Conservation (phyloP, 441 rosid genomes). For the Erysimum cheiri region DNA sequence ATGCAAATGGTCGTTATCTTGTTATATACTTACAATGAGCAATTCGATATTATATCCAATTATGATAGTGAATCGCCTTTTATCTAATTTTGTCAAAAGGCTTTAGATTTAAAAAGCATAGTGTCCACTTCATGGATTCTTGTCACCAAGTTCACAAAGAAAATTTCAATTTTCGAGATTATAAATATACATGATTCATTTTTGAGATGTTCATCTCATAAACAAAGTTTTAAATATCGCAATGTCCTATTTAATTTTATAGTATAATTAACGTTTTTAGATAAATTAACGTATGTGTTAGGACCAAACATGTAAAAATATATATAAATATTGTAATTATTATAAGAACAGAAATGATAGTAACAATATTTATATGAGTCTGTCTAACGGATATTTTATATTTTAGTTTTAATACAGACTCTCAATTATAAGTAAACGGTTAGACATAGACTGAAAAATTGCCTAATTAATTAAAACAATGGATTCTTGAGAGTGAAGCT, state of each 20-base stretch:
- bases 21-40: neutral
- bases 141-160: constrained; percentile 1
- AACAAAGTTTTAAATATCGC: neutral
- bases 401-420: neutral
- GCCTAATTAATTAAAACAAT: neutral
- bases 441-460: neutral
- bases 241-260: neutral
- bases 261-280: neutral
- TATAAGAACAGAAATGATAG: neutral
- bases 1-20: neutral
- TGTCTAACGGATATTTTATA: neutral
- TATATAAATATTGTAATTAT: neutral
- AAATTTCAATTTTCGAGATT: neutral
- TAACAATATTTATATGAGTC: neutral
- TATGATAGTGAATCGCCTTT: constrained; percentile 3
- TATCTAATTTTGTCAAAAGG: neutral
- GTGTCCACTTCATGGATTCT: neutral
- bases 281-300: too few species aligned
- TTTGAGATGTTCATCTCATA: neutral
- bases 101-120: neutral
- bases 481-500: constrained; percentile 10
- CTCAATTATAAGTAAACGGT: constrained; percentile 1
- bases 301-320: too few species aligned
- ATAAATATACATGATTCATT: neutral
- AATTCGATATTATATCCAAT: neutral